These are phyloP conservation scores for Biscogniauxia marginata DNA, from an alignment of 2,329 filamentous ascomycete genomes.

Conservation along the genomic window DNA sequence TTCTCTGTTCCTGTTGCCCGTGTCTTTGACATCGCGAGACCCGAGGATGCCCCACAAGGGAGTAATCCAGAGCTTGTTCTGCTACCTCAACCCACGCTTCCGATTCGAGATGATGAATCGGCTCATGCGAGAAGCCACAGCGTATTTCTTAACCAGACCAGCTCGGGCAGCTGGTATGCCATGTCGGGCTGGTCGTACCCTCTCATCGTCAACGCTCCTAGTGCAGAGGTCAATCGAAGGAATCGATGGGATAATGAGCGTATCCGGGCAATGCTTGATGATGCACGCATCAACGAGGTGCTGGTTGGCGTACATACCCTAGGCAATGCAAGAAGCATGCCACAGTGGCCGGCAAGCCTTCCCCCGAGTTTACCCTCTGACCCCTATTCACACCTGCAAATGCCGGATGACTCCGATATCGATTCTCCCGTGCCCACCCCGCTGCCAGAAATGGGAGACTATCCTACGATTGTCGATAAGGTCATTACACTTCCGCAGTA, in stretches of 20 bases:
- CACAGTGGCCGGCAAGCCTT: conserved; percentile 38
- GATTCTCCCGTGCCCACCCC: conserved; percentile 33
- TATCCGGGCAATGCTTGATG: conserved; percentile 36
- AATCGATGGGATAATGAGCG: conserved; percentile 49
- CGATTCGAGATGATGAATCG: conserved; percentile 47
- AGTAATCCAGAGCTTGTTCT: conserved; percentile 76
- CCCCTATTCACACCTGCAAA: conserved; percentile 19
- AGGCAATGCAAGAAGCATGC: conserved; percentile 40
- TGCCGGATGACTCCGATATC: conserved; percentile 28
- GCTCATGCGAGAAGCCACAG: conserved; percentile 57
- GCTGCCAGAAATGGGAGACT: conserved; percentile 31
- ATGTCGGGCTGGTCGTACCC: conserved; percentile 86
- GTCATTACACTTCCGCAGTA: conserved; percentile 51
- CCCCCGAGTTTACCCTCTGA: conserved; percentile 33
- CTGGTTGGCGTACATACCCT: conserved; percentile 72
- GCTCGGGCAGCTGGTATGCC: conserved; percentile 88
- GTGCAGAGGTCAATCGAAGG: conserved; percentile 43
- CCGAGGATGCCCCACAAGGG: conserved; percentile 59
- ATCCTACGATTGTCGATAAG: conserved; percentile 47
- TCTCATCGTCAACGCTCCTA: conserved; percentile 68
- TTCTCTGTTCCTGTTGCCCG: conserved; percentile 77
- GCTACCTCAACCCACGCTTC: conserved; percentile 79
- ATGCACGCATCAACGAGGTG: conserved; percentile 54
- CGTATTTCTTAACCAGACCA: conserved; percentile 85
- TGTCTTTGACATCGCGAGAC: conserved; percentile 84